These are phyloP conservation scores for Chondrus crispus DNA, from an alignment of 23 red algal genomes.

Conservation along the genomic window DNA sequence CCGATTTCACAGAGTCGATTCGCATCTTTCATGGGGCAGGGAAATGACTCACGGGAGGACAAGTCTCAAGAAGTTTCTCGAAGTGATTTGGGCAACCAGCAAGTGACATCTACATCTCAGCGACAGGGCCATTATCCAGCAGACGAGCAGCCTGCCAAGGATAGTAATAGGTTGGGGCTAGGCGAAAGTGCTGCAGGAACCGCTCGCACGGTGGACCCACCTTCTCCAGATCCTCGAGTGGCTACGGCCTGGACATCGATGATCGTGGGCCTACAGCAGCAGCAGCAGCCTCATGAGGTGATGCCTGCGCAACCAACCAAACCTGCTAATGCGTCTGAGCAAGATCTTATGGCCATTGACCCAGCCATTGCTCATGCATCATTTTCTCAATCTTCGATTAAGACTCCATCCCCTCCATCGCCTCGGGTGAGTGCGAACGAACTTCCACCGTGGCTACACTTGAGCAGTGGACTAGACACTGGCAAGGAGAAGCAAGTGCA, in stretches of 20 bases:
- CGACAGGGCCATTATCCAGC: too few relatives aligned
- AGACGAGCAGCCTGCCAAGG: too few relatives aligned
- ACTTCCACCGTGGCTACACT: constrained; percentile 27
- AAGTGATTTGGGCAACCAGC: not conserved
- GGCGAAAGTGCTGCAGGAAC: too few relatives aligned
- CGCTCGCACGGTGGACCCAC: too few relatives aligned
- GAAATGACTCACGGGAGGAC: not conserved
- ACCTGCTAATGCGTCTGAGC: constrained; percentile 1
- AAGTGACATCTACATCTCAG: not conserved
- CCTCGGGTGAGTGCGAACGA: not conserved
- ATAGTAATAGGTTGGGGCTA: too few relatives aligned
- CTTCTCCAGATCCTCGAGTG: too few relatives aligned
- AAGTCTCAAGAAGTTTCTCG: not conserved
- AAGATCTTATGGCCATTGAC: constrained; percentile 61
- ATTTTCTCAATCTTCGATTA: constrained; percentile 22
- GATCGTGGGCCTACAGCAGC: not conserved
- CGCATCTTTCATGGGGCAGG: constrained; percentile 42
- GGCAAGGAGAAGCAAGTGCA: not conserved
- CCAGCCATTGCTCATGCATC: constrained; percentile 44
- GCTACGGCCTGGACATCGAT: not conserved
- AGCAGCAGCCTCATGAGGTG: not conserved
- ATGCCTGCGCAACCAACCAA: too few relatives aligned
- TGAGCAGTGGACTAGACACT: constrained; percentile 17
- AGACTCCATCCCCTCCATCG: not conserved
- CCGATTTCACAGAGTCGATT: constrained; percentile 50